These are phyloP conservation scores for Calonectria montana DNA, from an alignment of 2,329 filamentous ascomycete genomes.

Conservation along the genomic window DNA sequence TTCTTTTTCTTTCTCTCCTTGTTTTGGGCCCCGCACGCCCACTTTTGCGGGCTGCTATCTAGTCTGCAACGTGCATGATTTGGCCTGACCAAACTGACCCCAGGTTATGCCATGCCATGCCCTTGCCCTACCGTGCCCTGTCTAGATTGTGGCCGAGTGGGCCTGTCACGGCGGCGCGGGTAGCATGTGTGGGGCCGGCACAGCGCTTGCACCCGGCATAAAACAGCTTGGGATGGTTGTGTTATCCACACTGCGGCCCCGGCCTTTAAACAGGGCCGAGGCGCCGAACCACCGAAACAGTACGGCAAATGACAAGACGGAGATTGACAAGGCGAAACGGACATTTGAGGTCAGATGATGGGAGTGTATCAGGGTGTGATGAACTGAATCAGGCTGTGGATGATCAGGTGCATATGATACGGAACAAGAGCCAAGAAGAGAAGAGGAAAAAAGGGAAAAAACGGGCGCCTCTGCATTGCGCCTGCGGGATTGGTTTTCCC, in stretches of 20 bases:
- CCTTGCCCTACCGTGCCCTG: background rate
- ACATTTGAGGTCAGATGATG: background rate
- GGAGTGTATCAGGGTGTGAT: background rate
- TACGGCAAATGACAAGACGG: background rate
- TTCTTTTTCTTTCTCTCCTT: background rate
- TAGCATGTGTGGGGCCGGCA: slow-evolving; percentile 20
- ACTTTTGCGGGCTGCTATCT: background rate
- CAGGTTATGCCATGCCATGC: slow-evolving; percentile 2
- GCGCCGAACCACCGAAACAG: slow-evolving; percentile 12
- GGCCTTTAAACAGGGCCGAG: slow-evolving; percentile 12
- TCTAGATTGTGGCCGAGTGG: slow-evolving; percentile 3
- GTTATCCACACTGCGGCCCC: slow-evolving; percentile 1
- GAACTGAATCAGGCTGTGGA: background rate
- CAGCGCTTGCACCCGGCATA: slow-evolving; percentile 15
- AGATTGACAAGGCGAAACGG: background rate
- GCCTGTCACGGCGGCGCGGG: slow-evolving; percentile 19
- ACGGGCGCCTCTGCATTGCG: background rate
- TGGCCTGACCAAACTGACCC: background rate
- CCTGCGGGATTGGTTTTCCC: background rate
- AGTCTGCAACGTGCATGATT: background rate
- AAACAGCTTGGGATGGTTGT: background rate
- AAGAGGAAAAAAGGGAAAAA: background rate
- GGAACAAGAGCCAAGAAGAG: background rate
- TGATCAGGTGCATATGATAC: background rate
- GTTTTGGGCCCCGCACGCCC: background rate